Evolutionary conservation across 1,284 basidiomycete genomes (phyloP).

Genomic region (Boletus coffeatus): DNA sequence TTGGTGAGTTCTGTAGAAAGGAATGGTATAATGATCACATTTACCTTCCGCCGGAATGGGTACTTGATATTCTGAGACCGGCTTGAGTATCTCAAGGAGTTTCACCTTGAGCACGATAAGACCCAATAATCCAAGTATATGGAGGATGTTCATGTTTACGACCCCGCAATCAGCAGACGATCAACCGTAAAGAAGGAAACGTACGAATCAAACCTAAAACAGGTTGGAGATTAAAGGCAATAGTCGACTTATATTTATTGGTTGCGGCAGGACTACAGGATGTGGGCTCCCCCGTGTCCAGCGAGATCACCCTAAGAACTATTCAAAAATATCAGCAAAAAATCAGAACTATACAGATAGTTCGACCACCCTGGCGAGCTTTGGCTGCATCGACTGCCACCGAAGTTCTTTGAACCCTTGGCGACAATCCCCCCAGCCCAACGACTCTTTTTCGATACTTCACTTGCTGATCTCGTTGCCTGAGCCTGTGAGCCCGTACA

Average conservation of each 20-base stretch:
- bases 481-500: constrained; percentile 7
- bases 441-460: constrained; percentile 29
- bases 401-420: constrained; percentile 15
- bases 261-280: not conserved
- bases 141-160: constrained; percentile 46
- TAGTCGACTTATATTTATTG: constrained; percentile 22
- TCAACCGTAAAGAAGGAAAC: not conserved
- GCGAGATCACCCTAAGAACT: constrained; percentile 35
- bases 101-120: constrained; percentile 50
- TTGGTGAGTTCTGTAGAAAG: not conserved
- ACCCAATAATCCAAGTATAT: constrained; percentile 62
- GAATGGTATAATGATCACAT: not conserved
- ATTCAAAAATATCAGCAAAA: not conserved
- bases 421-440: constrained; percentile 4
- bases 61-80: constrained; percentile 39
- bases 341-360: not conserved
- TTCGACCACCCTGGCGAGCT: constrained; percentile 38
- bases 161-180: constrained; percentile 2
- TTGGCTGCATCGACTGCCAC: constrained; percentile 31
- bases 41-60: constrained; percentile 48
- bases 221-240: constrained; percentile 36
- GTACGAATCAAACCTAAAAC: constrained; percentile 20
- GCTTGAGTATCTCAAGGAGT: constrained; percentile 44
- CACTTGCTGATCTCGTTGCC: not conserved
- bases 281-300: constrained; percentile 28